A percentile compares a stretch with the other conserved stretches of the same genome.
phyloP scores from a whole-genome alignment of 2,329 filamentous ascomycete genomes.

The Fusarium protoensiforme region DNA sequence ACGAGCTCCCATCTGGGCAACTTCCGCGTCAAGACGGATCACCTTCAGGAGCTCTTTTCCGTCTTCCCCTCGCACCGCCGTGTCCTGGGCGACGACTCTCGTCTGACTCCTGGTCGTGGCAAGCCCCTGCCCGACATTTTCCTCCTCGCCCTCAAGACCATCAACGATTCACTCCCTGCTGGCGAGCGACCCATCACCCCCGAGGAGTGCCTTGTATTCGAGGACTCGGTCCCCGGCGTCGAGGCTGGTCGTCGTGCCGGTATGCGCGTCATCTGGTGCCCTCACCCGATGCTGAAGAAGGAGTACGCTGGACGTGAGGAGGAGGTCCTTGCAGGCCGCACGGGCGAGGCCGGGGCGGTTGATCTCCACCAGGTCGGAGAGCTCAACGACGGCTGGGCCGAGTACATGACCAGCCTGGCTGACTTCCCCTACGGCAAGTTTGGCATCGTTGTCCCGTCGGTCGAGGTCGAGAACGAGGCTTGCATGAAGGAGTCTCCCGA shows the following conservation, averaged over 20 bases:
- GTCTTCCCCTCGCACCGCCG: conserved; percentile 77
- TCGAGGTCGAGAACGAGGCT: conserved; percentile 55
- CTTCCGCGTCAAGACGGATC: conserved; percentile 79
- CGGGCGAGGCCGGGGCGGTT: conserved; percentile 71
- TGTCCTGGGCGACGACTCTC: conserved; percentile 85
- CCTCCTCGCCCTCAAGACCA: conserved; percentile 82
- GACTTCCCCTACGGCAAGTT: conserved; percentile 69
- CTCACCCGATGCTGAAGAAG: conserved; percentile 80
- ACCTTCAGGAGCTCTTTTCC: conserved; percentile 68
- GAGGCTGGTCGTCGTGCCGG: conserved; percentile 91
- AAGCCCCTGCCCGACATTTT: conserved; percentile 98
- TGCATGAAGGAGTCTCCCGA: conserved; percentile 52
- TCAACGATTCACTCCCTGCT: conserved; percentile 78
- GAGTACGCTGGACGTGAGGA: conserved; percentile 82
- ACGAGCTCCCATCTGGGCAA: conserved; percentile 80
- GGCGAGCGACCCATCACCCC: conserved; percentile 76
- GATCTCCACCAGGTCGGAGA: conserved; percentile 68
- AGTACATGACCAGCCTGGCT: conserved; percentile 62
- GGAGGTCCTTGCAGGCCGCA: conserved; percentile 85
- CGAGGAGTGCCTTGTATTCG: conserved; percentile 94
- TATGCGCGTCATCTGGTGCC: conserved; percentile 95
- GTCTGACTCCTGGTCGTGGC: conserved; percentile 82
- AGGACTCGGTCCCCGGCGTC: conserved; percentile 93
- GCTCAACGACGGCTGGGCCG: conserved; percentile 69
- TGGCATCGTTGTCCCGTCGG: conserved; percentile 62